Evolutionary conservation across 108 stramenopile genomes (phyloP).

Genomic region (Nannochloropsis gaditana): DNA sequence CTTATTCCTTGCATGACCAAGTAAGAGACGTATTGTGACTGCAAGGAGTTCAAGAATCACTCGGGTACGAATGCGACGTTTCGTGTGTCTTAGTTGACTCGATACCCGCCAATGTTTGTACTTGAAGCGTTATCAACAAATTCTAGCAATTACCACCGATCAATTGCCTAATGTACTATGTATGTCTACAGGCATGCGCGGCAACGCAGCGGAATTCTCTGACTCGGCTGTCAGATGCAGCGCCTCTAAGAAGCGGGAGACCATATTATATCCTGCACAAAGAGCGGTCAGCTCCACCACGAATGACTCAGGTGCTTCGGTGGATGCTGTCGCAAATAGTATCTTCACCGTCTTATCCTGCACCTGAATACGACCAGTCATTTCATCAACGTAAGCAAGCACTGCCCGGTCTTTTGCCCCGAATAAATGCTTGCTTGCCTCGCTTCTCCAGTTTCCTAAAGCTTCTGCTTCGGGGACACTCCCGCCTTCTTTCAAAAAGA

Average conservation of each 20-base stretch:
- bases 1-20: no score
- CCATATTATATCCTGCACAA: slow-evolving; percentile 22
- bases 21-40: no score
- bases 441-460: neutral
- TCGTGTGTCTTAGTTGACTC: no score
- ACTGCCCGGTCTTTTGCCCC: neutral
- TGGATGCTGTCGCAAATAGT: neutral
- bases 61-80: no score
- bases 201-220: neutral
- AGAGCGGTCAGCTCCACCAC: slow-evolving; percentile 19
- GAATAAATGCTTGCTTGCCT: neutral
- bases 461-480: neutral
- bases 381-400: neutral
- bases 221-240: slow-evolving; percentile 11
- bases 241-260: slow-evolving; percentile 21
- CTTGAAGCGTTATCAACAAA: no score
- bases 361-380: slow-evolving; percentile 21
- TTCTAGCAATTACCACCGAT: no score
- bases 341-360: neutral
- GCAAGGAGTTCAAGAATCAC: no score
- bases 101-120: no score
- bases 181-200: neutral
- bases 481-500: neutral
- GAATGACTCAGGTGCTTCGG: neutral
- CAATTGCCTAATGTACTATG: no score